Percentiles rank a stretch among this genome's conserved stretches.
Conservation (phyloP, 2,329 filamentous ascomycete species). For the Botrytis sinoallii region DNA sequence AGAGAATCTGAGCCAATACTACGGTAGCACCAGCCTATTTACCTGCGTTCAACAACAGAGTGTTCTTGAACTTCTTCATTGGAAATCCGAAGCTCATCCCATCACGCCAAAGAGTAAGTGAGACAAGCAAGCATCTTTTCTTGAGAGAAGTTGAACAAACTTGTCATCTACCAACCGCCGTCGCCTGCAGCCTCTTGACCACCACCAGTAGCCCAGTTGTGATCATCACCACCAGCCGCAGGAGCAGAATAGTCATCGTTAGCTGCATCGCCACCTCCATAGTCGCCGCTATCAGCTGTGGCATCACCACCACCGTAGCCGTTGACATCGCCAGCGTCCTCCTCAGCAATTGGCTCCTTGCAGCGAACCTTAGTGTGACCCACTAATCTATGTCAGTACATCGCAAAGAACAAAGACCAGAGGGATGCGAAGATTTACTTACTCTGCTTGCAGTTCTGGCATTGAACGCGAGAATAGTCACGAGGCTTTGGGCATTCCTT, state of each 20-base stretch:
- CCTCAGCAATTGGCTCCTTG: slow-evolving; percentile 37
- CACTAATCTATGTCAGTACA: slow-evolving; percentile 26
- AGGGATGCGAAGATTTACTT: slow-evolving; percentile 26
- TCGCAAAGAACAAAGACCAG: neutral
- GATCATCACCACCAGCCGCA: slow-evolving; percentile 8
- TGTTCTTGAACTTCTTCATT: neutral
- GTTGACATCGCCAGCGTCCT: slow-evolving; percentile 21
- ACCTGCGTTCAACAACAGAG: neutral
- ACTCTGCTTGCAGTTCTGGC: slow-evolving; percentile 52
- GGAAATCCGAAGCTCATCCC: neutral
- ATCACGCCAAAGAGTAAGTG: neutral
- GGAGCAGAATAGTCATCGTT: slow-evolving; percentile 4
- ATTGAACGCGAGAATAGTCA: slow-evolving; percentile 56
- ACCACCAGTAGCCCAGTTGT: slow-evolving; percentile 5
- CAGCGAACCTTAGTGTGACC: slow-evolving; percentile 44
- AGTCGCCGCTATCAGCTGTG: neutral
- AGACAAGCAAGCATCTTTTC: slow-evolving; percentile 1
- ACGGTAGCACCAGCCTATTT: neutral
- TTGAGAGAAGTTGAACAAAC: neutral
- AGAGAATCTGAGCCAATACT: neutral
- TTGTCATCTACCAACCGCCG: slow-evolving; percentile 7
- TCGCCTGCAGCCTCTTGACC: neutral
- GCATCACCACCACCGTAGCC: slow-evolving; percentile 4
- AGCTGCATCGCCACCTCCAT: neutral
- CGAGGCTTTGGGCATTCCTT: slow-evolving; percentile 57